These are phyloP conservation scores for Corylus americana DNA, from an alignment of 306 rosid species.

Conservation along the genomic window DNA sequence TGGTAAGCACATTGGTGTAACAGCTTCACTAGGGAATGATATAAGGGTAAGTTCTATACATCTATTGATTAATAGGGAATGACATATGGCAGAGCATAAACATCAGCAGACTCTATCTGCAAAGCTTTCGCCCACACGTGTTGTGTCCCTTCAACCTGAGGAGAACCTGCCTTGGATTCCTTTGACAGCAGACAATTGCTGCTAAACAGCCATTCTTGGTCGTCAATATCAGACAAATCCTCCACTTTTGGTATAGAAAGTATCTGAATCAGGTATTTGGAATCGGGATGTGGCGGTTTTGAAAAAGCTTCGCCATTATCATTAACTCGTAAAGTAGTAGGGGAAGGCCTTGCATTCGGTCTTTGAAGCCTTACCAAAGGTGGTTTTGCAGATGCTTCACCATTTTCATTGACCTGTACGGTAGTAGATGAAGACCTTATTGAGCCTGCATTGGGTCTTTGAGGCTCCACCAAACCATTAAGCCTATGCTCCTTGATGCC, in stretches of 20 bases:
- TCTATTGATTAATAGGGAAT: constrained; percentile 14
- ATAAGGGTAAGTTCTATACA: background rate
- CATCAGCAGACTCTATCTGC: constrained; percentile 8
- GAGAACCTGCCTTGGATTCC: background rate
- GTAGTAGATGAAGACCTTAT: background rate
- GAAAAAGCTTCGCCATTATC: constrained; percentile 4
- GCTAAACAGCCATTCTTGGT: constrained; percentile 19
- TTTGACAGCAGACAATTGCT: constrained; percentile 2
- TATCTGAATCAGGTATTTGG: constrained; percentile 22
- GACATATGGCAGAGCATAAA: constrained; percentile 16
- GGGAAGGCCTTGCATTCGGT: background rate
- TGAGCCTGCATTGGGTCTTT: constrained; percentile 1
- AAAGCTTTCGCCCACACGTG: constrained; percentile 14
- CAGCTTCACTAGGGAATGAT: background rate
- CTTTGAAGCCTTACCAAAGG: background rate
- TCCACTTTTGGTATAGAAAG: constrained; percentile 16
- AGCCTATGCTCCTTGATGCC: constrained; percentile 2
- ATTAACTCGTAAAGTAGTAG: background rate
- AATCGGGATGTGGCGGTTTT: constrained; percentile 19
- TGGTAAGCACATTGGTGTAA: background rate
- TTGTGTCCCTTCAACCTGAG: constrained; percentile 1
- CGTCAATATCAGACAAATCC: background rate
- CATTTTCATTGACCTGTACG: background rate
- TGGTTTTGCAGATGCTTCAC: background rate
- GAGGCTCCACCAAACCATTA: constrained; percentile 7